Evolutionary conservation across 2,329 filamentous ascomycete species (phyloP), one percentile per base, ranked within the genome.

Genomic region (Ophiostoma triangulosporum): DNA sequence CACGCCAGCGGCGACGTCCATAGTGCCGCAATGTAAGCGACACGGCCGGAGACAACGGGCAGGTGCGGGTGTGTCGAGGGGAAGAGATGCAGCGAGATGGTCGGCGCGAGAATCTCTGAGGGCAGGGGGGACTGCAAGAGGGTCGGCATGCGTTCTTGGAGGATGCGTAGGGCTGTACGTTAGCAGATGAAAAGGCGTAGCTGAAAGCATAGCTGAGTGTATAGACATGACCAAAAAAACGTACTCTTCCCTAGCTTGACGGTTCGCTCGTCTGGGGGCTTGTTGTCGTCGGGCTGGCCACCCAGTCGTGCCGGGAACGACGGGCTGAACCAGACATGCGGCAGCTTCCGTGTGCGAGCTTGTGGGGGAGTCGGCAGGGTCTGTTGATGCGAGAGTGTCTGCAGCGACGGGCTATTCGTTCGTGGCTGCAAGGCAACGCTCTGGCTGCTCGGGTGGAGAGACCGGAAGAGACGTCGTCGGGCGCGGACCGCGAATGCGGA

Each of bases 1-100:
- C 93, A 98, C 29, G 90, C 91, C 51, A 98, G 84, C 0, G 93
- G 93, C 0, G 90, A 89, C 0, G 93, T 96, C 90, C 90, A 97
- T 35, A 98, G 74, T 3, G 93, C 93, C 17, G 93, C 91, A 33
- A 86, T 86, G 67, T 98, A 98, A 48, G 88, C 85, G 33, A 96
- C 85, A 48, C 86, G 81, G 51, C 93, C 93, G 27, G 87, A 88
- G 38, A 97, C 93, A n/a, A 82, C 86, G 32, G 93, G 93, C 3
- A 98, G 86, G 66, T 91, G 85, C 3, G 86, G 88, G 63, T 94
- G 87, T 0, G 87, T 93, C 27, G 81, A 80, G 35, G 82, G 82
- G 66, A 86, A 86, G 59, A 86, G 78, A 64, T 83, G 78, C 40
- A 85, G 78, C 8, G 78, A 77, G 67, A 87, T 86, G 63, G 84